A percentile compares a stretch with the other conserved stretches of the same genome.
Evolutionary conservation across 148 eudicot genomes (phyloP).

Genomic region (Amaranthus palmeri): DNA sequence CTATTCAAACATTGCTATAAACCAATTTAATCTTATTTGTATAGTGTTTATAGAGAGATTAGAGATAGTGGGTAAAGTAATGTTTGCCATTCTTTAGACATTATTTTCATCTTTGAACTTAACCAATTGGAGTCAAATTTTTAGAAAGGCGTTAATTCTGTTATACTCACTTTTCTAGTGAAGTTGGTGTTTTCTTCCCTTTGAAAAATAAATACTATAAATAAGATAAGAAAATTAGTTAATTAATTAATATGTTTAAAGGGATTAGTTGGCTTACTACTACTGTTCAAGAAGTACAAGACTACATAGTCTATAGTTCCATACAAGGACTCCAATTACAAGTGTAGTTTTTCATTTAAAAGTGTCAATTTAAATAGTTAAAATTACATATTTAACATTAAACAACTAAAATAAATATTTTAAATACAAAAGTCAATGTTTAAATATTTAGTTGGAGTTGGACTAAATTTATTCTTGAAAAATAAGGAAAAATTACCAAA

Average conservation of each 20-base stretch:
- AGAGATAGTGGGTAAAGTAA: neutral
- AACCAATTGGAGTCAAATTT: neutral
- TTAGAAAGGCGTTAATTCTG: slow-evolving; percentile 3
- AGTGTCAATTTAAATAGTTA: too few species aligned
- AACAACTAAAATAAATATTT: too few species aligned
- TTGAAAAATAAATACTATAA: neutral
- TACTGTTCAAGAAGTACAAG: slow-evolving; percentile 5
- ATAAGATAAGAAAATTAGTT: neutral
- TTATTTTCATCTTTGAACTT: neutral
- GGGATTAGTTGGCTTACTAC: slow-evolving; percentile 28
- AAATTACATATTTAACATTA: too few species aligned
- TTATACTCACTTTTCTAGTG: slow-evolving; percentile 29
- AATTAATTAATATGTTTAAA: slow-evolving; percentile 10
- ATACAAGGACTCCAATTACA: too few species aligned
- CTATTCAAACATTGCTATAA: neutral
- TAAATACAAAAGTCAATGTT: too few species aligned
- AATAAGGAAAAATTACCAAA: too few species aligned
- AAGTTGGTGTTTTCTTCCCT: slow-evolving; percentile 18
- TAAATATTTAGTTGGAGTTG: too few species aligned
- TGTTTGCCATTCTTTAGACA: neutral
- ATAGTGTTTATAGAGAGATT: neutral
- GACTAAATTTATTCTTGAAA: too few species aligned
- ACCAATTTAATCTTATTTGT: neutral
- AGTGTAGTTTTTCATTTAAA: too few species aligned
- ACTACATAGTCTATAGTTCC: too few species aligned